Evolutionary conservation across 352 stramenopile species (phyloP).

Genomic region (Pythium monospermum): DNA sequence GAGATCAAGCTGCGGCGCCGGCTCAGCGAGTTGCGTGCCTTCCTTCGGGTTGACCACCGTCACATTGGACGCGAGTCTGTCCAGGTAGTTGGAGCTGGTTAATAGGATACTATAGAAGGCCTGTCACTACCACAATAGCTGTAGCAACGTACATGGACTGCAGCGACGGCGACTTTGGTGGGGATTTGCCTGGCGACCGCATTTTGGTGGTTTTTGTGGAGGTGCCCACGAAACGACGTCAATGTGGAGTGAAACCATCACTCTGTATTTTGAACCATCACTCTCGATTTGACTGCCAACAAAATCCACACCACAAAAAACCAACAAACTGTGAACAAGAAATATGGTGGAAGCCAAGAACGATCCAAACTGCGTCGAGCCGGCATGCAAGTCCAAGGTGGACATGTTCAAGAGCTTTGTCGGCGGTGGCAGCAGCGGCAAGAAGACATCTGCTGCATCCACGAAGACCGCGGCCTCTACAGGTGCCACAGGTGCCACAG

Average conservation of each 20-base stretch:
- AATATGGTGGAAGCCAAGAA: constrained; percentile 38
- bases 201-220: constrained; percentile 5
- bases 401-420: constrained; percentile 78
- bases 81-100: not conserved
- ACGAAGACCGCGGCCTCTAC: no score
- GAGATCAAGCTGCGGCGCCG: constrained; percentile 67
- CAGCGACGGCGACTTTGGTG: constrained; percentile 26
- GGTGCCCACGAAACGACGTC: no score
- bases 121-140: not conserved
- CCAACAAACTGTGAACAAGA: not conserved
- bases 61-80: constrained; percentile 52
- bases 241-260: constrained; percentile 3
- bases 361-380: constrained; percentile 83
- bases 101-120: no score
- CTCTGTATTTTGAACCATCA: not conserved
- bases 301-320: constrained; percentile 1
- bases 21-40: constrained; percentile 73
- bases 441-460: no score
- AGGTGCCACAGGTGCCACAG: no score
- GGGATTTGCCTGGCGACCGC: constrained; percentile 47
- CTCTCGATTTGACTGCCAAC: not conserved
- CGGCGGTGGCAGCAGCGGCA: constrained; percentile 23
- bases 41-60: constrained; percentile 47
- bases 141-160: constrained; percentile 24
- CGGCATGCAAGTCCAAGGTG: constrained; percentile 82